Percentiles rank a stretch among this genome's conserved stretches.
phyloP scores from a whole-genome alignment of 768 basidiomycete genomes.

The Boletellus emodensis region DNA sequence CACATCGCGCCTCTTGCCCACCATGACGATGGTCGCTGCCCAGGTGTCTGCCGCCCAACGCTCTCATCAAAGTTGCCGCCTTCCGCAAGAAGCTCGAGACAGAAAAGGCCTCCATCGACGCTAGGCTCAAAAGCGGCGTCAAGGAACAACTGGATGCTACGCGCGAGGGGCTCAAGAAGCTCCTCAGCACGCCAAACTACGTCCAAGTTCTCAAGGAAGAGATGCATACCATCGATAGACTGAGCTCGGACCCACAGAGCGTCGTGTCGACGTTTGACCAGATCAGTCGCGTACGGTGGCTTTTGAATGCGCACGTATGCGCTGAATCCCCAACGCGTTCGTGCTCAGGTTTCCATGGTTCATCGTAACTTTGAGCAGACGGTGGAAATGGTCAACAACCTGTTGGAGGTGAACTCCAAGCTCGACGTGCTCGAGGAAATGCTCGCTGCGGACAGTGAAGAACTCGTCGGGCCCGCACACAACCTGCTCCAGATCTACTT shows the following conservation, averaged over 20 bases:
- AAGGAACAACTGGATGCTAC: conserved; percentile 92
- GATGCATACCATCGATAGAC: conserved; percentile 73
- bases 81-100: conserved; percentile 94
- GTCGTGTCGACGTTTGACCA: conserved; percentile 88
- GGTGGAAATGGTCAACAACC: conserved; percentile 91
- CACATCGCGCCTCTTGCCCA: background rate
- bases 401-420: conserved; percentile 87
- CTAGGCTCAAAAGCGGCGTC: conserved; percentile 84
- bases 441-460: conserved; percentile 67
- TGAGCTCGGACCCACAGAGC: conserved; percentile 72
- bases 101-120: conserved; percentile 92
- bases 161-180: conserved; percentile 78
- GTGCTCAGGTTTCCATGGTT: conserved; percentile 83
- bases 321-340: background rate
- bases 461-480: conserved; percentile 82
- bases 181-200: conserved; percentile 71
- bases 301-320: background rate
- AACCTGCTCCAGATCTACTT: conserved; percentile 90
- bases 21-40: conserved; percentile 43
- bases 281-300: conserved; percentile 76
- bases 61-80: conserved; percentile 81
- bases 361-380: conserved; percentile 94
- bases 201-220: conserved; percentile 83
- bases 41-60: conserved; percentile 81
- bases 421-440: conserved; percentile 75